Conservation (phyloP, 352 stramenopile species). For the Globisporangium nodosum region DNA sequence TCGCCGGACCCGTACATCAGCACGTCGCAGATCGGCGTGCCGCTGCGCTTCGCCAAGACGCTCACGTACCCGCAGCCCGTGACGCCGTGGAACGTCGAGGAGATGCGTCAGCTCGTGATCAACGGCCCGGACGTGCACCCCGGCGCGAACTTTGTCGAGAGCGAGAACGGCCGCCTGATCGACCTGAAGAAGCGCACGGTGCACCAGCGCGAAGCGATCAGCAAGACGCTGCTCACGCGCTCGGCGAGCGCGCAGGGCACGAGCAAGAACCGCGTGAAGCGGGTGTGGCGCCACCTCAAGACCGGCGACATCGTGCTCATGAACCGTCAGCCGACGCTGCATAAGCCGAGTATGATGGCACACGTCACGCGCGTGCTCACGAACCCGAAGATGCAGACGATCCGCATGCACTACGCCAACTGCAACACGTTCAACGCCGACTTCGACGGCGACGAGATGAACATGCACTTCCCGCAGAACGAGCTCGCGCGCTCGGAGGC, state of each 20-base stretch:
- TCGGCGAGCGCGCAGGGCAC: constrained; percentile 72
- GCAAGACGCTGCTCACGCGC: constrained; percentile 92
- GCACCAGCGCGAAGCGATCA: constrained; percentile 94
- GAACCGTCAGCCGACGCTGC: constrained; percentile 99
- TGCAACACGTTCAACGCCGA: constrained; percentile 99
- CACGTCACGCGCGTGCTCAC: constrained; percentile 96
- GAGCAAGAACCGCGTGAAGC: constrained; percentile 89
- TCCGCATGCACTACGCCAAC: constrained; percentile 99
- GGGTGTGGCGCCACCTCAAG: constrained; percentile 96
- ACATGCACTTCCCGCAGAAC: constrained; percentile 99
- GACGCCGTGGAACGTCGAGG: constrained; percentile 96
- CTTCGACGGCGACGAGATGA: constrained; percentile 99
- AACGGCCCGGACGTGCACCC: constrained; percentile 96
- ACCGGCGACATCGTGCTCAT: constrained; percentile 99
- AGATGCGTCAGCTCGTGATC: constrained; percentile 96
- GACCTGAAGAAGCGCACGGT: constrained; percentile 93
- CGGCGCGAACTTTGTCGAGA: constrained; percentile 97
- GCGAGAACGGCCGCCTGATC: constrained; percentile 90
- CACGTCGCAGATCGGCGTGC: constrained; percentile 99
- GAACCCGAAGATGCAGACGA: constrained; percentile 97
- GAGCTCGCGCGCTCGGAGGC: constrained; percentile 96
- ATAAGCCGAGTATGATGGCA: constrained; percentile 99
- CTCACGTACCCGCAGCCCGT: constrained; percentile 98
- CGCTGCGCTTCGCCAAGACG: constrained; percentile 96
- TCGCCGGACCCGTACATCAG: constrained; percentile 99